Evolutionary conservation across 345 rosid species (phyloP), one percentile per base, ranked within the genome.

Genomic region (Populus euphratica): DNA sequence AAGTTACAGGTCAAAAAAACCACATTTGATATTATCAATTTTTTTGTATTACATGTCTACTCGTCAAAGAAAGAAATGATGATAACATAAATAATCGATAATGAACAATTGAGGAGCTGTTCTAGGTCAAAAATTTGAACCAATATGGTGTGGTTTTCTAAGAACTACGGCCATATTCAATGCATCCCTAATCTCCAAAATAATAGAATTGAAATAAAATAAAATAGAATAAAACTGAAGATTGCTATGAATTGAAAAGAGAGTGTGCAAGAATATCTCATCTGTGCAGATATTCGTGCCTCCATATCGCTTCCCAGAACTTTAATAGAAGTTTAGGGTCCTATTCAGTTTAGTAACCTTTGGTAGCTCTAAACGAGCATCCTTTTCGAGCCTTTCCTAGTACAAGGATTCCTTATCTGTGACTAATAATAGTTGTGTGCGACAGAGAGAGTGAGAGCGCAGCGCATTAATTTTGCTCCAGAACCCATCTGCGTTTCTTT

Each of bases 351-450:
- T 72, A 68, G 79, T 75, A 81, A 84, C 90, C 89, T 81, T 72
- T 86, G 86, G 89, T 70, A 81, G 80, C 84, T 70, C 87, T 82
- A 87, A 86, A 81, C 78, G 86, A 81, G 70, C 84, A 73, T 73
- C 73, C 87, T 83, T 81, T 82, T 74, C 62, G 13, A 66, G 65
- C 39, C 69, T 80, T 85, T 85, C 87, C 56, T 67, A 73, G 79
- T 76, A 82, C 64, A 80, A 85, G 85, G 84, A 77, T 75, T 78
- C 70, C 76, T 71, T 79, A 75, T 56, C 39, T 27, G 65, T 74
- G 63, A 68, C 27, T 41, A 71, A 49, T 41, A 52, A 47, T 74
- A 39, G 11, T 5, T 25, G 35, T 36, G 33, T 29, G 56, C 6
- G 59, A 70, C 50, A 41, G 14, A 0, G 59, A 6, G 56, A 20